Base-by-base conservation (phyloP, 176 grass and related monocot genomes). In the Elaeis guineensis region DNA sequence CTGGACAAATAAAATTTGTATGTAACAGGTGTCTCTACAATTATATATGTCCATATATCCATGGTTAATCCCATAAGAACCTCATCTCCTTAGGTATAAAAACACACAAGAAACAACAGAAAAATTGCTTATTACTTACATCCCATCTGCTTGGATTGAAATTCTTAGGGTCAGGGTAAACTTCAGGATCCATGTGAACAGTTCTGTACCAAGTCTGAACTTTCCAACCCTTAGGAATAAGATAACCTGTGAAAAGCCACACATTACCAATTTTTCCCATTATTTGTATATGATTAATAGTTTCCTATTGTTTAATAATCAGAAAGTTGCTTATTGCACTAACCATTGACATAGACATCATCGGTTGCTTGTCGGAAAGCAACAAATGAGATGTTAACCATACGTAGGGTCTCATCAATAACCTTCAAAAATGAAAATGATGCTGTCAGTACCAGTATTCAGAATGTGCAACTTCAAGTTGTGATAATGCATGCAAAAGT, bases 61-160 rank as follows among this genome's bases (percentile, higher is more conserved):
- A 57, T 56, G 25, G 12, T 6, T 23, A 58, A 58, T 24, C 9
- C 35, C 5, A 14, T 60, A 58, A 21, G 56, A 48, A 60, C 18
- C 55, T 44, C 35, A 44, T 44, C 35, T 44, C 11, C 35, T 44
- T 3, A 23, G 63, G 17, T 59, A 7, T 49, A 79, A 61, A 71
- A 53, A 17, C 3, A 55, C 39, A 65, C 19, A 54, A 19, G 51
- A 54, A 19, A 11, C 57, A 54, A 20, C 24, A n/a, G 17, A 52
- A 20, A 48, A 64, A 61, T 50, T 16, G 6, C 48, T 19, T 11
- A 62, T n/a, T 9, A 23, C 73, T 21, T 70, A 90, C 91, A 82
- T 91, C 78, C 92, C 92, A 97, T 72, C 92, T 82, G 20, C 84
- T 88, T 32, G 92, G 92, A 67, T 97, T 19, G 49, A 97, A 97